phyloP scores from a whole-genome alignment of 2,329 filamentous ascomycete genomes.

The Xylaria sp. region DNA sequence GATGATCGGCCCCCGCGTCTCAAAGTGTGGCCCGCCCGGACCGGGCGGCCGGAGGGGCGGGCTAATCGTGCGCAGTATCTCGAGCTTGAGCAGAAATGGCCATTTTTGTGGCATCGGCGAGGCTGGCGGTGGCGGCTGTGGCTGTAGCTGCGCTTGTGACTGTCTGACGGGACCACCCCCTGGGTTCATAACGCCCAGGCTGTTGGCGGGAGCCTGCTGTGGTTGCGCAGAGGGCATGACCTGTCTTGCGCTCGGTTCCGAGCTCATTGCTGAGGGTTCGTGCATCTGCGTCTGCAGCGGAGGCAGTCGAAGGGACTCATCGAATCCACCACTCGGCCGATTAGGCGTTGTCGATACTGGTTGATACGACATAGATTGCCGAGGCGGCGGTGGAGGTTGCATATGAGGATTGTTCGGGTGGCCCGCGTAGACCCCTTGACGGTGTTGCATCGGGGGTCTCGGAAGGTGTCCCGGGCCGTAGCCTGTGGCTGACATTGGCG shows the following conservation, averaged over 20 bases:
- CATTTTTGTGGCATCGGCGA: slow-evolving; percentile 48
- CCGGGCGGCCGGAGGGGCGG: slow-evolving; percentile 61
- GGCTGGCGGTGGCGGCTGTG: slow-evolving; percentile 3
- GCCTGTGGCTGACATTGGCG: slow-evolving; percentile 34
- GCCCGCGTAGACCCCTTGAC: slow-evolving; percentile 16
- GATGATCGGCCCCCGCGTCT: slow-evolving; percentile 76
- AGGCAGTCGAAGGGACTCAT: slow-evolving; percentile 60
- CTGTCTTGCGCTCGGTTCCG: slow-evolving; percentile 27
- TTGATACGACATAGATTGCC: slow-evolving; percentile 47
- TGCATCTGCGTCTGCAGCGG: slow-evolving; percentile 55
- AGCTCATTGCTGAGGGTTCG: slow-evolving; percentile 33
- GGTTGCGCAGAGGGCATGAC: slow-evolving; percentile 10
- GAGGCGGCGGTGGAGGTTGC: slow-evolving; percentile 63
- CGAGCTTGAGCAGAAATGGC: slow-evolving; percentile 77
- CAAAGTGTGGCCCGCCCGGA: slow-evolving; percentile 41
- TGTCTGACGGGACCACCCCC: slow-evolving; percentile 12
- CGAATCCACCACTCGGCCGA: slow-evolving; percentile 55
- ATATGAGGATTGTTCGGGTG: slow-evolving; percentile 46
- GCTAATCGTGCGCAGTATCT: slow-evolving; percentile 75
- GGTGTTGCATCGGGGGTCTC: slow-evolving; percentile 32
- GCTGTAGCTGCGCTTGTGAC: slow-evolving; percentile 10
- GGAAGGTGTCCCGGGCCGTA: slow-evolving; percentile 40
- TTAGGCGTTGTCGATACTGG: slow-evolving; percentile 39
- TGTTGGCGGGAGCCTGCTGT: slow-evolving; percentile 19
- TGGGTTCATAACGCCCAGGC: slow-evolving; percentile 30